These are phyloP conservation scores for Jatropha podagrica DNA, from an alignment of 441 rosid species.

Conservation along the genomic window DNA sequence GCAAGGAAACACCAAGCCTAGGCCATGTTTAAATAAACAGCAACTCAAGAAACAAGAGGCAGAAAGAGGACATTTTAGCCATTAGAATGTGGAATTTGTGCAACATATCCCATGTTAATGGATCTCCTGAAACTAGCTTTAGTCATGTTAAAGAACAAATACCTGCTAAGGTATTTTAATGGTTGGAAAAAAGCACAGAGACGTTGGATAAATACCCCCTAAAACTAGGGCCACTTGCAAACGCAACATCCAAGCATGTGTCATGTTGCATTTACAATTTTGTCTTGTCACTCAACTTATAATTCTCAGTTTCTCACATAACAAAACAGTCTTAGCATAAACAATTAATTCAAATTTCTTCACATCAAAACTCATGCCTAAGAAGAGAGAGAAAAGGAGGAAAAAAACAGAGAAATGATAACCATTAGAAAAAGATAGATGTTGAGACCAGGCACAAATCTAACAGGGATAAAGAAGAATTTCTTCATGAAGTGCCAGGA, in stretches of 20 bases:
- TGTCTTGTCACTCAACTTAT: no score
- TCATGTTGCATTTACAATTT: no score
- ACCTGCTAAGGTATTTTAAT: not conserved
- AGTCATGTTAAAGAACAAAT: not conserved
- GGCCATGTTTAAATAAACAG: not conserved
- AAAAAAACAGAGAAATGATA: no score
- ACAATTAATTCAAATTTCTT: no score
- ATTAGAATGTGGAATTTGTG: not conserved
- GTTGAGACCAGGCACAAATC: not conserved
- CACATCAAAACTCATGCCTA: no score
- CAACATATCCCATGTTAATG: not conserved
- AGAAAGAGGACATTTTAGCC: not conserved
- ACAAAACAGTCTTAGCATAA: no score
- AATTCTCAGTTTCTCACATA: no score
- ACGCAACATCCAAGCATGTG: not conserved
- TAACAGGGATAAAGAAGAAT: not conserved
- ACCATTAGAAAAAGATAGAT: not conserved
- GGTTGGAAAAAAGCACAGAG: not conserved
- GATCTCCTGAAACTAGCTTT: not conserved
- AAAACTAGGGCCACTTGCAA: not conserved
- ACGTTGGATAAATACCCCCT: not conserved
- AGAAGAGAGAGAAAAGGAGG: no score
- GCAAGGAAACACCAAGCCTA: not conserved
- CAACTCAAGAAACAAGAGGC: not conserved
- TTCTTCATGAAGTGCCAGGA: not conserved